Percentiles rank a stretch among this genome's conserved stretches.
phyloP scores from a whole-genome alignment of 2,329 filamentous ascomycete genomes.

The Curvularia sp. region DNA sequence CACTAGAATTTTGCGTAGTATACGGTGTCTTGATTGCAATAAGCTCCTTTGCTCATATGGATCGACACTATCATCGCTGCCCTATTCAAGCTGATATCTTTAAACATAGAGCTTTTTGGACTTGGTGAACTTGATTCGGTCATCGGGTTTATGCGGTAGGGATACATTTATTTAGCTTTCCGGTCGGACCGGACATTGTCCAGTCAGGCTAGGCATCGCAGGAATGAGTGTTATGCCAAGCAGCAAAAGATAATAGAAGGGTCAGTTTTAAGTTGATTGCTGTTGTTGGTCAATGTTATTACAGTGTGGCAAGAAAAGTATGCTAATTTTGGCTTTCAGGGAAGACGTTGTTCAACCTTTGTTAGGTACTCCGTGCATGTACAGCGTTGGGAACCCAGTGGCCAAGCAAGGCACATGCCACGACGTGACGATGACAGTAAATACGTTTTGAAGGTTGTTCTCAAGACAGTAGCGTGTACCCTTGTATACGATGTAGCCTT shows the following conservation, averaged over 20 bases:
- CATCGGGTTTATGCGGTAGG: neutral
- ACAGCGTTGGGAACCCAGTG: neutral
- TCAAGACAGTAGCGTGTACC: no score
- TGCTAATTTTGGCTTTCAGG: neutral
- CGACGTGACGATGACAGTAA: neutral
- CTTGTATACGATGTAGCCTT: no score
- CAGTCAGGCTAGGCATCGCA: neutral
- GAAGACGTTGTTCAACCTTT: neutral
- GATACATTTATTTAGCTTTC: neutral
- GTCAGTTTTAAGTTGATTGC: no score
- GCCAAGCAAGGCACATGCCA: neutral
- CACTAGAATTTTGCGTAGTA: neutral
- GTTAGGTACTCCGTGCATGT: neutral
- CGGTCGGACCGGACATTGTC: neutral
- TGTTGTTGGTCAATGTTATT: no score
- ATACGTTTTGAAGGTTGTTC: neutral
- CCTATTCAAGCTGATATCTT: slow-evolving; percentile 7
- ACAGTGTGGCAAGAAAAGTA: no score
- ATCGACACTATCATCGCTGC: slow-evolving; percentile 20
- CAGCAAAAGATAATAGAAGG: no score
- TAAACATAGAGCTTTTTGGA: neutral
- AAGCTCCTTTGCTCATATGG: slow-evolving; percentile 6
- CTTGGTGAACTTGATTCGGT: neutral
- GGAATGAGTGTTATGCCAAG: no score
- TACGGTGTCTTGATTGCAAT: slow-evolving; percentile 9